Conservation (phyloP, 208 protist species). For the Acanthamoeba royreba region DNA sequence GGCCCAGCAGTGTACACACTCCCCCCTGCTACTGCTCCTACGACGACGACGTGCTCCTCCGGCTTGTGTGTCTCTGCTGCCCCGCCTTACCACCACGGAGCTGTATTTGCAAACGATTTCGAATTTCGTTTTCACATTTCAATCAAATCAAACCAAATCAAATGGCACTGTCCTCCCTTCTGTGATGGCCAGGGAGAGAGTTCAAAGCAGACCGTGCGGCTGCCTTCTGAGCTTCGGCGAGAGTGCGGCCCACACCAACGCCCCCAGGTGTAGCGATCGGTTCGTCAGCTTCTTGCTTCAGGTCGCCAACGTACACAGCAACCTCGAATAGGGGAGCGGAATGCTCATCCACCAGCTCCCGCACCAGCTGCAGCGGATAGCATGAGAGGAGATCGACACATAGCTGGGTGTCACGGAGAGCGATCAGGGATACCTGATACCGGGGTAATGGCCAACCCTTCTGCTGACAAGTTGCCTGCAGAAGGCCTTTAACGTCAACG, state of each 20-base stretch:
- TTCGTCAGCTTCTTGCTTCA: not conserved
- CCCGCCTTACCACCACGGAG: too few species aligned
- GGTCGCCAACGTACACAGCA: not conserved
- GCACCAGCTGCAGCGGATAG: not conserved
- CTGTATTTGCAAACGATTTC: too few species aligned
- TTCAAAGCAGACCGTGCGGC: not conserved
- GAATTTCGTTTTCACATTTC: too few species aligned
- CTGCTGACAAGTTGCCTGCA: not conserved
- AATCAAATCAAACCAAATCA: too few species aligned
- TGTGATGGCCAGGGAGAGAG: too few species aligned
- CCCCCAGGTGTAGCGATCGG: not conserved
- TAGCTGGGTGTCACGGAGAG: too few species aligned
- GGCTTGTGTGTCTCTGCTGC: too few species aligned
- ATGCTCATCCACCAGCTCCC: not conserved
- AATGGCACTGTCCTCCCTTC: too few species aligned
- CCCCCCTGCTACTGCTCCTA: not conserved
- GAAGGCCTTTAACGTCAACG: not conserved
- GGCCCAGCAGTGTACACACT: not conserved
- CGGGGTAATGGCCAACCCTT: not conserved
- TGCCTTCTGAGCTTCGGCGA: not conserved
- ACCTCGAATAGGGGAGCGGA: too few species aligned
- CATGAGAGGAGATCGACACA: not conserved
- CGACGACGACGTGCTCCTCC: too few species aligned
- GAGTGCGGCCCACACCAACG: not conserved
- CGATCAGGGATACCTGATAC: not conserved